These are phyloP conservation scores for Penicillium daleae DNA, from an alignment of 495 filamentous ascomycete species.

Conservation along the genomic window DNA sequence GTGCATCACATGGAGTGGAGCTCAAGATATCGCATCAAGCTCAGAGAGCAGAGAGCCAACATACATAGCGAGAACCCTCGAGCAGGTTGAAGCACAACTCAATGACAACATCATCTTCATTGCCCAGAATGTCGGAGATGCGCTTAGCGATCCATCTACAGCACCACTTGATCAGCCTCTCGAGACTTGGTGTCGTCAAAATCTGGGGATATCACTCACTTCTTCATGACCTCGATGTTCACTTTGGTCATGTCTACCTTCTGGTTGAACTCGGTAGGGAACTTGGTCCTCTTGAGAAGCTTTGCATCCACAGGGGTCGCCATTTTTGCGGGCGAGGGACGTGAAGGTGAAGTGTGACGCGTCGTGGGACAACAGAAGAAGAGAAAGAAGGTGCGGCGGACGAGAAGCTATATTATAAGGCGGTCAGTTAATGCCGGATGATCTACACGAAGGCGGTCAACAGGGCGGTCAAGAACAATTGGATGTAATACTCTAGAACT, in stretches of 20 bases:
- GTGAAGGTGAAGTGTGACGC: background rate
- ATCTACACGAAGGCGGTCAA: background rate
- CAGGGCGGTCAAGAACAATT: background rate
- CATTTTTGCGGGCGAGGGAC: conserved; percentile 50
- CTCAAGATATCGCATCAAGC: conserved; percentile 1
- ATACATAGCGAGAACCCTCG: conserved; percentile 77
- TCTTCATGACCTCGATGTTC: conserved; percentile 96
- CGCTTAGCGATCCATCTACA: conserved; percentile 87
- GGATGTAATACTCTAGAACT: too few relatives aligned
- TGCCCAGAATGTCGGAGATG: conserved; percentile 83
- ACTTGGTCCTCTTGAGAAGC: conserved; percentile 86
- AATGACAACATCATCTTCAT: conserved; percentile 93
- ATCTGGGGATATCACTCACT: conserved; percentile 55
- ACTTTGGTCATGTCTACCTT: conserved; percentile 98
- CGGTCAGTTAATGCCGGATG: background rate
- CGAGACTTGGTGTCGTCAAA: conserved; percentile 4
- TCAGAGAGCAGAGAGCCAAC: conserved; percentile 29
- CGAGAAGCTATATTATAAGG: background rate
- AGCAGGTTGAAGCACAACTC: conserved; percentile 90
- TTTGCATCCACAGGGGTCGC: conserved; percentile 81
- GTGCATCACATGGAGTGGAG: background rate
- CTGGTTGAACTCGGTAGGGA: conserved; percentile 88
- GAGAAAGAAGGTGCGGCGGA: conserved; percentile 2
- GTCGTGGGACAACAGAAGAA: background rate
- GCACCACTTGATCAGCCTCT: conserved; percentile 14